These are phyloP conservation scores for Xylaria palmicola DNA, from an alignment of 495 filamentous ascomycete species.

Conservation along the genomic window DNA sequence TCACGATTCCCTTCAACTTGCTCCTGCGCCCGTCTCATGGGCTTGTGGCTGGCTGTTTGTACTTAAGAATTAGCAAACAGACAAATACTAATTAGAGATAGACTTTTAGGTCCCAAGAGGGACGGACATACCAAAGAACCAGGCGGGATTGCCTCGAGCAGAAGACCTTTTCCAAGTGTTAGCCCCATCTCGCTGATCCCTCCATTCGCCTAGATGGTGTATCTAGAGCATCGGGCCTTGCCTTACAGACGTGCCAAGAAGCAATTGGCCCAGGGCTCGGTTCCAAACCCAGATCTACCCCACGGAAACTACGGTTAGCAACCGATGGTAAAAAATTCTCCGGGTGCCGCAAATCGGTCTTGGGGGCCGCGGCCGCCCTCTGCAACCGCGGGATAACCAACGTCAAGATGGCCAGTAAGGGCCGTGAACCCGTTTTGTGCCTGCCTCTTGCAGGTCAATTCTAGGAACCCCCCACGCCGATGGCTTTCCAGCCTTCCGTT, in stretches of 20 bases:
- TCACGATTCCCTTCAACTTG: not conserved
- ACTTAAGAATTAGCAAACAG: not conserved
- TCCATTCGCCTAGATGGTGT: not conserved
- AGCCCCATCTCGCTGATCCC: not conserved
- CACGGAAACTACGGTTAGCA: not conserved
- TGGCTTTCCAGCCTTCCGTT: conserved; percentile 2
- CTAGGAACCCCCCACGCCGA: conserved; percentile 4
- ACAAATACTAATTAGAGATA: conserved; percentile 6
- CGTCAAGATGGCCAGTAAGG: not conserved
- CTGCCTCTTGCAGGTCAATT: not conserved
- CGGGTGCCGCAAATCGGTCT: not conserved
- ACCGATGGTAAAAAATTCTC: not conserved
- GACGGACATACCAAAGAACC: not conserved
- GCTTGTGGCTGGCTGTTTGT: not conserved
- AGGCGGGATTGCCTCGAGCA: not conserved
- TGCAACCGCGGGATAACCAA: not conserved
- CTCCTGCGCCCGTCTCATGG: not conserved
- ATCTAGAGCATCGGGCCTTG: not conserved
- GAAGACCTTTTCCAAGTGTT: not conserved
- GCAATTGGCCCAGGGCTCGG: not conserved
- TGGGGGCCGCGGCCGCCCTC: conserved; percentile 1
- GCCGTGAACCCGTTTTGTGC: conserved; percentile 3
- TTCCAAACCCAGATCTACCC: not conserved
- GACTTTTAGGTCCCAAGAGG: conserved; percentile 1
- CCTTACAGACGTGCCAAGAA: conserved; percentile 1